A percentile compares a stretch with the other conserved stretches of the same genome.
These are phyloP conservation scores for Plantago rigida DNA, from an alignment of 305 asterid species.

Conservation along the genomic window DNA sequence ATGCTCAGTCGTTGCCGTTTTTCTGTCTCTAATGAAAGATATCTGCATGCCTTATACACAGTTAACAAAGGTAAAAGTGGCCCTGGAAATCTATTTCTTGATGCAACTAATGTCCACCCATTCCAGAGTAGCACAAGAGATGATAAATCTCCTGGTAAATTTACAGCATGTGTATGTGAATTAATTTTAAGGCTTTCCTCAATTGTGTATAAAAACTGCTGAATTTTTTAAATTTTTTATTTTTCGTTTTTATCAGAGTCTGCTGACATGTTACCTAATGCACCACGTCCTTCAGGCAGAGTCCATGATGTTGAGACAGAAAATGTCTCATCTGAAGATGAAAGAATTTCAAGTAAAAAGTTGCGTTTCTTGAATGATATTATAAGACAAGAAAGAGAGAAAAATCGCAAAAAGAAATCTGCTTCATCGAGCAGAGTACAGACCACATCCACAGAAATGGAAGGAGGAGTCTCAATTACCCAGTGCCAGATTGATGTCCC, in stretches of 20 bases:
- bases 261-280: conserved; percentile 12
- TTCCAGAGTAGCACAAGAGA: conserved; percentile 21
- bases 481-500: conserved; percentile 18
- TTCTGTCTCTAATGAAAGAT: conserved; percentile 18
- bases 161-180: conserved; percentile 1
- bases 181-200: background rate
- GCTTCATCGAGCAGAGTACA: conserved; percentile 26
- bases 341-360: conserved; percentile 29
- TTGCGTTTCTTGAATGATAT: conserved; percentile 53
- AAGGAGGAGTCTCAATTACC: conserved; percentile 23
- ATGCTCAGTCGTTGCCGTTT: background rate
- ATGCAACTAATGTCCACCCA: conserved; percentile 22
- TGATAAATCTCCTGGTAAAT: conserved; percentile 28
- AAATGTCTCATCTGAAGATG: conserved; percentile 33
- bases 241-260: conserved; percentile 24
- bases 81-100: conserved; percentile 15
- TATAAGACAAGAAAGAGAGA: conserved; percentile 29
- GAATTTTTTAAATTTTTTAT: conserved; percentile 3
- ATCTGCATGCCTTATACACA: conserved; percentile 22
- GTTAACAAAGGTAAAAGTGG: conserved; percentile 28
- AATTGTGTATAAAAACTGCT: background rate
- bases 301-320: conserved; percentile 20
- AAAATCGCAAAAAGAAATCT: conserved; percentile 23
- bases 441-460: conserved; percentile 25
- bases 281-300: conserved; percentile 10